Evolutionary conservation across 2,329 filamentous ascomycete genomes (phyloP), one percentile per base, ranked within the genome.

Genomic region (Alternaria conjuncta): DNA sequence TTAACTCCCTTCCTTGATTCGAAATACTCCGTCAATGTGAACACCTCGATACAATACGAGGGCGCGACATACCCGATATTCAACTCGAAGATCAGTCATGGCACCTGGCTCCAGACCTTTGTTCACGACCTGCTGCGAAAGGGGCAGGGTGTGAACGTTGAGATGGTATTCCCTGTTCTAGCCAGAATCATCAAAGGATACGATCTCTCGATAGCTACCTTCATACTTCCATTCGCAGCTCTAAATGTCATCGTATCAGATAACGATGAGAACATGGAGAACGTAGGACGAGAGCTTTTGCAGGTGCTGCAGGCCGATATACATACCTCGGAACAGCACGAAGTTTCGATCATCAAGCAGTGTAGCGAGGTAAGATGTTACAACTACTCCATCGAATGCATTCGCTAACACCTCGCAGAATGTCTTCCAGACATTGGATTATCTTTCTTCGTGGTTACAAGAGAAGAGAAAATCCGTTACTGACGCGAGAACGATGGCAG

Each of bases 1-100:
- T 82, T 98, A n/a, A 91, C 90, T 1, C 96, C 96, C 1, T 97
- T 98, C 70, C 82, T 97, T 13, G 91, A 85, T 11, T 98, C 96
- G 5, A 90, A 88, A 72, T 99, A 97, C 76, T 85, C 88, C 25
- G 86, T 98, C 44, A 89, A 73, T 20, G 64, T 68, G 8, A 73
- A 74, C 18, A 81, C 74, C 50, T 76, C 72, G 36, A 66, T 71
- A 12, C 63, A 72, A 5, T 74, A 75, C 41, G 67, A 66, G 59
- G 72, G 62, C 60, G 78, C 66, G 36, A 66, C 60, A 23, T 98
- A 97, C 78, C 96, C 96, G 0, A 88, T 97, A 18, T 97, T 95
- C 78, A 86, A 84, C 3, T 82, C 86, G 0, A 85, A 86, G 2
- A 87, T 89, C 70, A 87, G 87, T 10, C 96, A 97, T 76, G 88